Evolutionary conservation across 768 basidiomycete species (phyloP), one percentile per base, ranked within the genome.

Genomic region (Termitomyces heimii): DNA sequence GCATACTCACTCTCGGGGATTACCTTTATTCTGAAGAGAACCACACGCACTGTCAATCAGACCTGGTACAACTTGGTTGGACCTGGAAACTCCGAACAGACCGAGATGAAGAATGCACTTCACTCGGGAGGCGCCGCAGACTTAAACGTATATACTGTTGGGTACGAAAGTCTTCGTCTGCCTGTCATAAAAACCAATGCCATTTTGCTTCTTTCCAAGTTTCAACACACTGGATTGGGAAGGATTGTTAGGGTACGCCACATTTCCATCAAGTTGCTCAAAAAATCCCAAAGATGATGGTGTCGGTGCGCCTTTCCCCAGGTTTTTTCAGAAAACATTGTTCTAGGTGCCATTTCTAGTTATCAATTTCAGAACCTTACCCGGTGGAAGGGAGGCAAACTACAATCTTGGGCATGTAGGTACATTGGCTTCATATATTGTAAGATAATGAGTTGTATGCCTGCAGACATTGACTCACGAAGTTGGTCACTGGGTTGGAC

Each of bases 401-500:
- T 82, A 77, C 68, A 73, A 84, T 67, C 69, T 74, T 39, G 77
- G 76, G 16, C 71, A 71, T 48, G 75, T 74, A 54, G 46, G 67
- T 51, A 16, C 29, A 10, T 42, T 35, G 7, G n/a, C 56, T 46
- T 26, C 26, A 24, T 18, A 13, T 34, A 62, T 26, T 67, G 66
- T 24, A 24, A 22, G 14, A 4, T 29, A 24, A 13, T 18, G 28
- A 40, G 22, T 7, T 31, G n/a, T 56, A 7, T 57, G 7, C 8
- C 22, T 12, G 46, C 48, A 74, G 70, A 84, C 80, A 40, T 61
- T 80, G 58, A 81, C 77, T 14, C 83, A 84, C 64, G 83, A 84
- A 66, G 77, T 74, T 48, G 81, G 82, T n/a, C 82, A 83, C 69
- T 84, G 82, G 82, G 70, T 81, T 57, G 82, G 82, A 28, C 73